Evolutionary conservation across 1,284 basidiomycete genomes (phyloP).

Genomic region (Trametes pubescens): DNA sequence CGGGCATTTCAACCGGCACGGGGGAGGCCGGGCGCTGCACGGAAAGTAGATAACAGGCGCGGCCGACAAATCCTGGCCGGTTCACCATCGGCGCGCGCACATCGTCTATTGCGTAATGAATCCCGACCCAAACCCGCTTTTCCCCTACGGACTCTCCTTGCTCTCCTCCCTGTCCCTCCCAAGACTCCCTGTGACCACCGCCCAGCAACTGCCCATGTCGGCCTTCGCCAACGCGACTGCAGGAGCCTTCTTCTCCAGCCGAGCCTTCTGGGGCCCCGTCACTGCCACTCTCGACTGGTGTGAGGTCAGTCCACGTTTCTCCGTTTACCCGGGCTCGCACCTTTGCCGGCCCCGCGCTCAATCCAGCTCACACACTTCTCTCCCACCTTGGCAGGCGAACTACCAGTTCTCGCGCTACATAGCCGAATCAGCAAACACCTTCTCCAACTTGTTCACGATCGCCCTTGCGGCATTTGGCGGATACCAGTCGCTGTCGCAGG

Average conservation of each 20-base stretch:
- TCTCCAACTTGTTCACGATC: slow-evolving; percentile 69
- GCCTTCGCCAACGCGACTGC: slow-evolving; percentile 31
- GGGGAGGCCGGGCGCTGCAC: slow-evolving; percentile 6
- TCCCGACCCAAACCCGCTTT: slow-evolving; percentile 13
- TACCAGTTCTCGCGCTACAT: slow-evolving; percentile 76
- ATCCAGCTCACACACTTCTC: slow-evolving; percentile 3
- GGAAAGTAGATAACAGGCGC: slow-evolving; percentile 16
- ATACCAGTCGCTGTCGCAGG: slow-evolving; percentile 46
- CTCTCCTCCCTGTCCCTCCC: slow-evolving; percentile 23
- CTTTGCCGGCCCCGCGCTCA: slow-evolving; percentile 17
- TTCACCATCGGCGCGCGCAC: slow-evolving; percentile 15
- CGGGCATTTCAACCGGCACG: not conserved
- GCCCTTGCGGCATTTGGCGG: slow-evolving; percentile 57
- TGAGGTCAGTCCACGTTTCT: slow-evolving; percentile 53
- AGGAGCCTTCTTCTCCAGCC: slow-evolving; percentile 25
- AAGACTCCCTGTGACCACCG: slow-evolving; percentile 13
- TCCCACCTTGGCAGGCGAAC: slow-evolving; percentile 55
- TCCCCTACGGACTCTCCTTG: slow-evolving; percentile 24
- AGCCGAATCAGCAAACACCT: slow-evolving; percentile 71
- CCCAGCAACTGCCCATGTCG: slow-evolving; percentile 14
- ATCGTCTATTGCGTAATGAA: slow-evolving; percentile 31
- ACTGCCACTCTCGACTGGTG: slow-evolving; percentile 79
- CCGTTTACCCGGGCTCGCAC: slow-evolving; percentile 4
- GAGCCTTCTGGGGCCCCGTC: slow-evolving; percentile 61
- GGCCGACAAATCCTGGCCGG: slow-evolving; percentile 10